Base-by-base conservation (phyloP, 2,329 filamentous ascomycete genomes). In the Dendrostoma leiphaemia region DNA sequence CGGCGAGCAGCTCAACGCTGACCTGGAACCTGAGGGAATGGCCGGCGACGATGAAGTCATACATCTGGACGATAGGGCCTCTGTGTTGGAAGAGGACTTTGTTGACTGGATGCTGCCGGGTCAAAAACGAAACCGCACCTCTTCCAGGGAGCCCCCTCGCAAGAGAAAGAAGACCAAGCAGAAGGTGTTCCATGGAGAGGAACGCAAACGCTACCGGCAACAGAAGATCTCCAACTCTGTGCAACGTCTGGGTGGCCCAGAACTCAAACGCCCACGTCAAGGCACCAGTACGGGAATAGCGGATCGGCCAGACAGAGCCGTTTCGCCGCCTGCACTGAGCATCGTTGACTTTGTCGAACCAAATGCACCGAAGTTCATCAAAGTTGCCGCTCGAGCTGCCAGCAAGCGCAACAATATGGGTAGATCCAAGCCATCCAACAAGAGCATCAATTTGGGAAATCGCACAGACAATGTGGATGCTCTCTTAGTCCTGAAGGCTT, bases 391-490 rank as follows among this genome's bases (percentile, higher is more conserved):
- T 40, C 81, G 84, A 15, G 74, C 80, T 49, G 82, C 77, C 4
- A 78, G 70, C 51, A 72, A 67, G 48, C 75, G 74, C 31, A 63
- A 59, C 24, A 73, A 75, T 12, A 71, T 78, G 58, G 84, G 84
- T 15, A 79, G 80, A 63, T 74, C 78, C 6, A 84, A 77, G 51
- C 82, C 82, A 1, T 69, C 69, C 0, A 72, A 63, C 40, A 88
- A 87, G 62, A 65, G 71, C n/a, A 83, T 88, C 56, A 75, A 77
- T 53, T 70, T 88, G n/a, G 82, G 80, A 21, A 84, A 75, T 28
- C 77, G 82, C n/a, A 71, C 72, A 59, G 84, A 87, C 62, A 82
- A 85, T 56, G 59, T 82, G 17, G 84, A 86, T 63, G 83, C 76
- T 2, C 69, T 76, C 9, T 73, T 74, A 7, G 71, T 81, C 9